Evolutionary conservation across 495 filamentous ascomycete species (phyloP).

Genomic region (Podospora fimiseda): DNA sequence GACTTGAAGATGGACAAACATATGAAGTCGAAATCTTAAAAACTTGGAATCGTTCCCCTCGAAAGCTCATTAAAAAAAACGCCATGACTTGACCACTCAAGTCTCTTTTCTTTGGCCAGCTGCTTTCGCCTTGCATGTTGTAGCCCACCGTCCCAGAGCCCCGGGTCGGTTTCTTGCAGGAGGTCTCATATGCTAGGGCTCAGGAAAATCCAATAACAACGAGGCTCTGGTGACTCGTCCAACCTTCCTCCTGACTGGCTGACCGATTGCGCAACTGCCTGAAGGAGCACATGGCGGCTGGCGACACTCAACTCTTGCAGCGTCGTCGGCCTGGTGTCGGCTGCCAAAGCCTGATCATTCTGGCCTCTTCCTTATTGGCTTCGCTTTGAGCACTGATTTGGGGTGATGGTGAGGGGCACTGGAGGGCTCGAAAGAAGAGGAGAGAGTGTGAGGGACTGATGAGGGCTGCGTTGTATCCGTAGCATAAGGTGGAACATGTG

Average conservation of each 20-base stretch:
- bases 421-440: background rate
- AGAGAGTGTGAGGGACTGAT: too few relatives aligned
- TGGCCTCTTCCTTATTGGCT: background rate
- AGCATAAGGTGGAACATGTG: too few relatives aligned
- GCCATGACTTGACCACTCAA: background rate
- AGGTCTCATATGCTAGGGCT: constrained; percentile 13
- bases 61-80: background rate
- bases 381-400: background rate
- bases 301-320: too few relatives aligned
- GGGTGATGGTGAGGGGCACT: background rate
- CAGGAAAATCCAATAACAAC: constrained; percentile 9
- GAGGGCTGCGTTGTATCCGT: background rate
- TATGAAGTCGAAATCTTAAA: constrained; percentile 8
- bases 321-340: background rate
- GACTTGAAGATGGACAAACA: constrained; percentile 18
- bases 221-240: constrained; percentile 3
- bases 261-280: background rate
- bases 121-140: constrained; percentile 4
- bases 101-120: background rate
- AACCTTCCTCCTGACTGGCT: background rate
- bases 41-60: constrained; percentile 12
- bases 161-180: constrained; percentile 4
- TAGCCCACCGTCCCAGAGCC: constrained; percentile 3
- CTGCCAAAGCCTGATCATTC: background rate
- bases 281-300: constrained; percentile 1